Evolutionary conservation across 306 rosid species (phyloP).

Genomic region (Vicia faba): DNA sequence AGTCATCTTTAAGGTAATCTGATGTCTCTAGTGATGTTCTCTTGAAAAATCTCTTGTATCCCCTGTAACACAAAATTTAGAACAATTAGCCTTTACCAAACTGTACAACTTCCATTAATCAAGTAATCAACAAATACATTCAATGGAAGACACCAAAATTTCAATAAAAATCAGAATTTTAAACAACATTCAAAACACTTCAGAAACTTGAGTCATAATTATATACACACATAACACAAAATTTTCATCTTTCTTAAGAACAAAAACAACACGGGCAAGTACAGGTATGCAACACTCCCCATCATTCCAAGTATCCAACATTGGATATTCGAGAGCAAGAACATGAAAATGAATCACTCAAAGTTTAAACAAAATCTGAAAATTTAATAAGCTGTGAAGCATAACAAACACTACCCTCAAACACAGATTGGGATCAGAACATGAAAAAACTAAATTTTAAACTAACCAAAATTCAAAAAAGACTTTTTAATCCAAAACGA

Average conservation of each 20-base stretch:
- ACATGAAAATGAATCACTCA: background rate
- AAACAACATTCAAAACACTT: background rate
- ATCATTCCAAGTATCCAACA: background rate
- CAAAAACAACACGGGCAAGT: background rate
- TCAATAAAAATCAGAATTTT: constrained; percentile 2
- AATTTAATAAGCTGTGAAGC: background rate
- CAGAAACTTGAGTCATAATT: background rate
- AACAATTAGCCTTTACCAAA: constrained; percentile 26
- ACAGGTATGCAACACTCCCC: background rate
- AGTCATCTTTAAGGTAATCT: constrained; percentile 79
- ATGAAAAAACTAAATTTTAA: background rate
- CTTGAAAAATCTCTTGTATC: constrained; percentile 79
- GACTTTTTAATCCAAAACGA: background rate
- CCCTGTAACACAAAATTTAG: constrained; percentile 59
- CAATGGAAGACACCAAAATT: background rate
- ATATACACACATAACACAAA: background rate
- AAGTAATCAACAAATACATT: constrained; percentile 10
- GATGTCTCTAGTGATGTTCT: constrained; percentile 71
- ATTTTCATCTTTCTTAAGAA: constrained; percentile 10
- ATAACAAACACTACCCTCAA: background rate
- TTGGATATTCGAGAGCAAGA: background rate
- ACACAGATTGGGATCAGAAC: constrained; percentile 1
- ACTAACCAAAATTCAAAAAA: background rate
- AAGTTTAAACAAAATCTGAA: background rate
- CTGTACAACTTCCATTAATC: background rate